Base-by-base conservation (phyloP, 192 early-diverging fungal species). In the Spizellomyces punctatus region DNA sequence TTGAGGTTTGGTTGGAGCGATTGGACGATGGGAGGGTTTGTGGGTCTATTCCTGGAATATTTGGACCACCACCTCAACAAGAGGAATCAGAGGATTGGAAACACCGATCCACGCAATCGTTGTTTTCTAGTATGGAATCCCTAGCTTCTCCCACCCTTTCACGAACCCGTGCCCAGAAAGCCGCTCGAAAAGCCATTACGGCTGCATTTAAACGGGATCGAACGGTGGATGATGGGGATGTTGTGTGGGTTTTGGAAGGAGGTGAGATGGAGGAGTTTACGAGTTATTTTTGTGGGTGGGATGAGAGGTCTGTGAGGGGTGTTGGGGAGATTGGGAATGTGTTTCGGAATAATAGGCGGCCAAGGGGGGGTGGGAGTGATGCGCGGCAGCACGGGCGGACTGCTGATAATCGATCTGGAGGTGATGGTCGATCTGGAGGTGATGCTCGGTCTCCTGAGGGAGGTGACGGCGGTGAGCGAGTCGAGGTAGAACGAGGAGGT, bases 1-100 rank as follows among this genome's bases (percentile, higher is more conserved):
- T 81, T 2, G 76, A 86, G 70, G 84, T 86, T n/a, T 86, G 84
- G 84, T 50, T 86, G 41, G 67, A 77, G 55, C 68, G 70, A 22
- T 49, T 80, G 21, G 71, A 83, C 49, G 84, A 85, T 63, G 83
- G 80, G 4, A 42, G 80, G 36, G 44, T 42, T 16, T 48, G 52
- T 50, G 66, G 48, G 21, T 12, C 8, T 4, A 55, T 62, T 66
- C 63, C 54, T 46, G 44, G 14, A 5, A 65, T 73, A 10, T 64
- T 60, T 22, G 69, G 61, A 10, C 59, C 17, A 75, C 17, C 36
- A n/a, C 36, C n/a, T n/a, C 5, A 17, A 36, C 60, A n/a, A 36
- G 17, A 16, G n/a, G 14, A 27, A 14, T 54, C 16, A 12, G 17
- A 12, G 2, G 50, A 19, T 12, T 54, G 14, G 50, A n/a, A 54